Percentiles rank a stretch among this genome's conserved stretches.
These are phyloP conservation scores for Amanita exitialis DNA, from an alignment of 768 basidiomycete genomes.

Conservation along the genomic window DNA sequence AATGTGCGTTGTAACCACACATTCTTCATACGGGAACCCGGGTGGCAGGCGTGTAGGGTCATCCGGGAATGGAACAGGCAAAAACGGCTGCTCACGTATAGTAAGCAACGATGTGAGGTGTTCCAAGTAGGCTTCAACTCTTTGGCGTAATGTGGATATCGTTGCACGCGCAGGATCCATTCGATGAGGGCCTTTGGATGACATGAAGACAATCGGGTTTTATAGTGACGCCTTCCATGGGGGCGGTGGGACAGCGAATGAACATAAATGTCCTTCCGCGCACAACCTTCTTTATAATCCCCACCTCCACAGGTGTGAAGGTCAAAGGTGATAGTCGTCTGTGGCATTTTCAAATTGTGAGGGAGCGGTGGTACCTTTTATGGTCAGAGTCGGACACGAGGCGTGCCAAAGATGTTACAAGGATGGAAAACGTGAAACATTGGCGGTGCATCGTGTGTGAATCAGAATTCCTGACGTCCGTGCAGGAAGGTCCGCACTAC, in stretches of 20 bases:
- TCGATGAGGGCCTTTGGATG: background rate
- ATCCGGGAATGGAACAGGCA: slow-evolving; percentile 2
- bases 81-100: background rate
- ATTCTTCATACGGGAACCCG: slow-evolving; percentile 1
- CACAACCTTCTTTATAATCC: too few species aligned
- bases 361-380: background rate
- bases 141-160: background rate
- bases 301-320: background rate
- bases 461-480: too few species aligned
- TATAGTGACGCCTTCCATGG: background rate
- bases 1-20: background rate
- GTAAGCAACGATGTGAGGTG: background rate
- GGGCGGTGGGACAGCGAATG: background rate
- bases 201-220: background rate
- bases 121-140: background rate
- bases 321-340: background rate
- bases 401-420: background rate
- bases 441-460: too few species aligned
- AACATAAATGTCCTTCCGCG: background rate
- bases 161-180: background rate
- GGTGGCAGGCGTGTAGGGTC: slow-evolving; percentile 1
- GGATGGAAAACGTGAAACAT: background rate
- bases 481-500: too few species aligned
- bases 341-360: background rate
- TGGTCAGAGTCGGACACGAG: background rate